phyloP scores from a whole-genome alignment of 1,284 basidiomycete species.

The Microbotryum silenes-acaulis region DNA sequence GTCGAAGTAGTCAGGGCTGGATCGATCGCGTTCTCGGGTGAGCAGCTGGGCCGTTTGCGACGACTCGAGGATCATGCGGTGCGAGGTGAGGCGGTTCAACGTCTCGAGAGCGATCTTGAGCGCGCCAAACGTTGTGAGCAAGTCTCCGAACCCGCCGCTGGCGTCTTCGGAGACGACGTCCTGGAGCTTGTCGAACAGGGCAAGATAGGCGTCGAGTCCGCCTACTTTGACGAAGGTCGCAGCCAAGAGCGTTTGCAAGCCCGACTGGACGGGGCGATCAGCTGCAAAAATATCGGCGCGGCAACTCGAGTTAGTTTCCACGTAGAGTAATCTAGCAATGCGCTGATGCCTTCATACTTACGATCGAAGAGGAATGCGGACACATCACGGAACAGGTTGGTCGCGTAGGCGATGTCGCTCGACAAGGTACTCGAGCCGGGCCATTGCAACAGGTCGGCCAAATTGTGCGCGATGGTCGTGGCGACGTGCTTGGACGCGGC shows the following conservation, averaged over 20 bases:
- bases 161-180: constrained; percentile 24
- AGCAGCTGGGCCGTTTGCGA: constrained; percentile 67
- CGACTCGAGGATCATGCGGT: constrained; percentile 74
- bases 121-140: constrained; percentile 58
- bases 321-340: background rate
- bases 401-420: constrained; percentile 44
- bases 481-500: constrained; percentile 67
- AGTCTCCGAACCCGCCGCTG: background rate
- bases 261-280: constrained; percentile 39
- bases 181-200: constrained; percentile 53
- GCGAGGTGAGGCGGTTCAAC: constrained; percentile 65
- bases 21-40: constrained; percentile 56
- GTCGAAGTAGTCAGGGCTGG: constrained; percentile 57
- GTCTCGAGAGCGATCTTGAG: constrained; percentile 74
- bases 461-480: constrained; percentile 59
- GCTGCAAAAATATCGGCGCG: background rate
- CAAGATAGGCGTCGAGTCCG: constrained; percentile 63
- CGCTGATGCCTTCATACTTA: constrained; percentile 40
- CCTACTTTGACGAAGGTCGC: constrained; percentile 63
- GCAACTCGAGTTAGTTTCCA: background rate
- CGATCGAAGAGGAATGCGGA: constrained; percentile 75
- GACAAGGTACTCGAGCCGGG: constrained; percentile 43
- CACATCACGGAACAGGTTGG: constrained; percentile 66
- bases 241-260: constrained; percentile 72
- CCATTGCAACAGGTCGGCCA: constrained; percentile 63